Evolutionary conservation across 768 basidiomycete species (phyloP).

Genomic region (Macrolepiota fuliginosa): DNA sequence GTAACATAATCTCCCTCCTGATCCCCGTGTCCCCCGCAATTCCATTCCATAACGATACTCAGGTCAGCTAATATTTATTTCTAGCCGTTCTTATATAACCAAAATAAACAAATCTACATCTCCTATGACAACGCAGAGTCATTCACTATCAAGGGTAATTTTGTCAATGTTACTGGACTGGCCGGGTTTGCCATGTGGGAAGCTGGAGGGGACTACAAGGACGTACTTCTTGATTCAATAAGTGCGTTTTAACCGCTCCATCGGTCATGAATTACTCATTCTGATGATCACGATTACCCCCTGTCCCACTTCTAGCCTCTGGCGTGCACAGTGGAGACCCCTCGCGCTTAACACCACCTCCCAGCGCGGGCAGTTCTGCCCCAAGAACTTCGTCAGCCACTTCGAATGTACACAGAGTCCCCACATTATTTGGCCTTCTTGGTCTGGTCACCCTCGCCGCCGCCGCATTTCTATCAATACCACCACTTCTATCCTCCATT

Average conservation of each 20-base stretch:
- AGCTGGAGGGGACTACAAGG: conserved; percentile 60
- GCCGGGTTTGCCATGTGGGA: conserved; percentile 74
- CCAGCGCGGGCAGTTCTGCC: neutral
- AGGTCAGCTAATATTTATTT: conserved; percentile 9
- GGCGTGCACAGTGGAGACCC: conserved; percentile 7
- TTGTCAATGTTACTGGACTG: conserved; percentile 51
- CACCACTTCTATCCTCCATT: neutral
- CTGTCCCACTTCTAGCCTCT: conserved; percentile 1
- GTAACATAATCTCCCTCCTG: conserved; percentile 4
- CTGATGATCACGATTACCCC: neutral
- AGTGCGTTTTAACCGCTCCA: conserved; percentile 24
- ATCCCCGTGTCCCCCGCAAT: conserved; percentile 1
- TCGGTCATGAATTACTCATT: neutral
- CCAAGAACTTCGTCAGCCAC: conserved; percentile 1
- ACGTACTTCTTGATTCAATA: conserved; percentile 62
- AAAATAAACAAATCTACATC: conserved; percentile 50
- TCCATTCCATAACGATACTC: conserved; percentile 4
- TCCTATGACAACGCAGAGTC: conserved; percentile 66
- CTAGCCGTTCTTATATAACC: conserved; percentile 70
- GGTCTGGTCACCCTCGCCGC: conserved; percentile 1
- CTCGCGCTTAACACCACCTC: neutral
- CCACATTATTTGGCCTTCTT: neutral
- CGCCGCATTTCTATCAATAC: conserved; percentile 1
- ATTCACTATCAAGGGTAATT: conserved; percentile 59
- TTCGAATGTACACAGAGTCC: neutral